These are phyloP conservation scores for Mycosphaerelloides madeirae DNA, from an alignment of 2,329 filamentous ascomycete species.

Conservation along the genomic window DNA sequence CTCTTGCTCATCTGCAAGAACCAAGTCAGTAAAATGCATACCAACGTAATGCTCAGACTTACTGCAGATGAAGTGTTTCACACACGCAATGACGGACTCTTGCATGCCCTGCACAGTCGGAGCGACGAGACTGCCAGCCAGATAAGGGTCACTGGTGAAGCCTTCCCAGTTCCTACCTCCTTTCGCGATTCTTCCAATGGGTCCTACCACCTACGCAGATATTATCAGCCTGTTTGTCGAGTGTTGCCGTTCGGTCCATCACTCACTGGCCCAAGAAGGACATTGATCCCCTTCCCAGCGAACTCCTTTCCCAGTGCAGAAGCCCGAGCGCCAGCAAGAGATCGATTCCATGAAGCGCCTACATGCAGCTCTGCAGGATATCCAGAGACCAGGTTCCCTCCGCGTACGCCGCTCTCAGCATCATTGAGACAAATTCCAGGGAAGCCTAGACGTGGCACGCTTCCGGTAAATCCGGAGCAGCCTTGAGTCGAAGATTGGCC, in stretches of 20 bases:
- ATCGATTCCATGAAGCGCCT: slow-evolving; percentile 36
- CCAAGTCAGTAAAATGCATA: not conserved
- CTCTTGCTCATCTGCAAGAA: slow-evolving; percentile 26
- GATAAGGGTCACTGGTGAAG: slow-evolving; percentile 58
- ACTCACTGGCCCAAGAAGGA: slow-evolving; percentile 28
- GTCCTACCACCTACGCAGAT: slow-evolving; percentile 27
- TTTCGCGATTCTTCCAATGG: slow-evolving; percentile 28
- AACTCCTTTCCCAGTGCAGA: slow-evolving; percentile 31
- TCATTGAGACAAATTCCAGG: slow-evolving; percentile 40
- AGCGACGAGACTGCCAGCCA: slow-evolving; percentile 22
- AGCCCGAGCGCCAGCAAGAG: slow-evolving; percentile 31
- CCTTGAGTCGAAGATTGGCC: slow-evolving; percentile 15
- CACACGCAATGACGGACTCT: slow-evolving; percentile 37
- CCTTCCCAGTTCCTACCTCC: slow-evolving; percentile 40
- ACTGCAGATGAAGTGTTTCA: slow-evolving; percentile 22
- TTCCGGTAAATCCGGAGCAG: slow-evolving; percentile 52
- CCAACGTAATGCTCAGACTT: not conserved
- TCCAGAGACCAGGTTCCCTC: slow-evolving; percentile 43
- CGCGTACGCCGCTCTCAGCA: slow-evolving; percentile 34
- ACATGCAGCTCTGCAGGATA: slow-evolving; percentile 36
- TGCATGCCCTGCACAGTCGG: slow-evolving; percentile 26
- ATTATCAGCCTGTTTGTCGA: too few species aligned
- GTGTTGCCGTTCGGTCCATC: too few species aligned
- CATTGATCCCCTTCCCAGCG: slow-evolving; percentile 28
- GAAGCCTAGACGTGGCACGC: slow-evolving; percentile 36